Percentiles rank a stretch among this genome's conserved stretches.
These are phyloP conservation scores for Pythium rishiriense DNA, from an alignment of 352 stramenopile genomes.

Conservation along the genomic window DNA sequence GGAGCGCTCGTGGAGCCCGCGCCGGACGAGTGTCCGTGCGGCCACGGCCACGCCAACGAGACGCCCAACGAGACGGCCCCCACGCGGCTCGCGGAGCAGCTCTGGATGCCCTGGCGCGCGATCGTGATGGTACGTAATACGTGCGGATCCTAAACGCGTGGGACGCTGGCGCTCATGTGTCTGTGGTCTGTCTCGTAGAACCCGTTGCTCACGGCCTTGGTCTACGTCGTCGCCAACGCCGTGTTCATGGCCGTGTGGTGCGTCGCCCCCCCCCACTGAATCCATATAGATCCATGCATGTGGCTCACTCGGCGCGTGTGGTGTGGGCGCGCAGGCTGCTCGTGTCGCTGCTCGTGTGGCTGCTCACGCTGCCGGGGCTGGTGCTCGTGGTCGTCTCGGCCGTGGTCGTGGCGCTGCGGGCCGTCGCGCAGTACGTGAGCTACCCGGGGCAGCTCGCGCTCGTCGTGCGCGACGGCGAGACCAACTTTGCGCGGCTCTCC, in stretches of 20 bases:
- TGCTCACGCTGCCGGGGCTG: slow-evolving; percentile 60
- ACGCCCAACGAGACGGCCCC: slow-evolving; percentile 3
- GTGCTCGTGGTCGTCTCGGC: slow-evolving; percentile 31
- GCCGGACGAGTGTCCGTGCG: slow-evolving; percentile 32
- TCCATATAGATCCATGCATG: neutral
- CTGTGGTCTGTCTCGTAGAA: no score
- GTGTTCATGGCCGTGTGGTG: slow-evolving; percentile 61
- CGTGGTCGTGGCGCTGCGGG: slow-evolving; percentile 35
- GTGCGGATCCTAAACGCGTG: neutral
- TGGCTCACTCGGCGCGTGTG: neutral
- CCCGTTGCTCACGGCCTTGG: slow-evolving; percentile 48
- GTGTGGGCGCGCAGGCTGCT: slow-evolving; percentile 41
- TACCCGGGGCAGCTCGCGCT: slow-evolving; percentile 77
- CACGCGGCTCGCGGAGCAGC: slow-evolving; percentile 46
- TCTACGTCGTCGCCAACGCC: slow-evolving; percentile 55
- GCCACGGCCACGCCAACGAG: slow-evolving; percentile 30
- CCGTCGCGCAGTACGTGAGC: slow-evolving; percentile 56
- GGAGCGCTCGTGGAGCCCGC: slow-evolving; percentile 29
- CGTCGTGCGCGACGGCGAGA: slow-evolving; percentile 79
- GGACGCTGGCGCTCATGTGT: no score
- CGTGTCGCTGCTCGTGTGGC: slow-evolving; percentile 42
- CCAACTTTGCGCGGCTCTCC: slow-evolving; percentile 69
- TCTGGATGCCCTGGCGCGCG: slow-evolving; percentile 73
- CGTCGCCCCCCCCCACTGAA: neutral
- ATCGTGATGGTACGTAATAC: slow-evolving; percentile 46